These are phyloP conservation scores for Phytophthora sp. DNA, from an alignment of 352 stramenopile species.

Conservation along the genomic window DNA sequence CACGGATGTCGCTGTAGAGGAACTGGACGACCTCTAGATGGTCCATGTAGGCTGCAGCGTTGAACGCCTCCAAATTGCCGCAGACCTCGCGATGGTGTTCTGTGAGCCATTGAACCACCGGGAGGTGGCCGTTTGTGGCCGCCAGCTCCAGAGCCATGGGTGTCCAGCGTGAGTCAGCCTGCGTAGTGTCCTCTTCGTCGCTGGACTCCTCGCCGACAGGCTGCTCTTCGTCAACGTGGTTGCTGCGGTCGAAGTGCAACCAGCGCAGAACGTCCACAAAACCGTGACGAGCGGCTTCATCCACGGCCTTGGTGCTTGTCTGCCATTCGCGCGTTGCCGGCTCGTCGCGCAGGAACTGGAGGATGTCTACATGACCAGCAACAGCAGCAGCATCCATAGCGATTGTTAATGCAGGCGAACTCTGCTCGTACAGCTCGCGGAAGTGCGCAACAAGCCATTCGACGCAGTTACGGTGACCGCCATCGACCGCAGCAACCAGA, in stretches of 20 bases:
- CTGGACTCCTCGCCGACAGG: constrained; percentile 20
- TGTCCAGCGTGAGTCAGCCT: constrained; percentile 45
- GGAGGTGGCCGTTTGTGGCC: constrained; percentile 65
- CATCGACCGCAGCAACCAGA: constrained; percentile 57
- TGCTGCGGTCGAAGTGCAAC: constrained; percentile 47
- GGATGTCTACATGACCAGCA: constrained; percentile 60
- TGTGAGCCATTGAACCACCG: constrained; percentile 67
- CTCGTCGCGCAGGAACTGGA: constrained; percentile 54
- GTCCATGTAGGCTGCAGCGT: constrained; percentile 77
- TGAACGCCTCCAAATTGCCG: constrained; percentile 61
- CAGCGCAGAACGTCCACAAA: constrained; percentile 59
- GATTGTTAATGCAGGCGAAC: constrained; percentile 35
- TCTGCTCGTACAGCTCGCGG: constrained; percentile 43
- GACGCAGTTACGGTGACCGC: constrained; percentile 58
- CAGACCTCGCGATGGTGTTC: constrained; percentile 55
- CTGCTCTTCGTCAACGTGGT: constrained; percentile 30
- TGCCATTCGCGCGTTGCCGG: constrained; percentile 48
- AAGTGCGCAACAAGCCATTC: constrained; percentile 65
- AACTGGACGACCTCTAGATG: constrained; percentile 64
- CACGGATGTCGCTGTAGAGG: constrained; percentile 48
- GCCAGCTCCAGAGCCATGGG: constrained; percentile 62
- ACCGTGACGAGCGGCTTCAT: constrained; percentile 60
- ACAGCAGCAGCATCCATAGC: constrained; percentile 64
- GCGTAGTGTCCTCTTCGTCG: constrained; percentile 15
- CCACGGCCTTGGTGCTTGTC: constrained; percentile 60